phyloP scores from a whole-genome alignment of 202 grass and related monocot genomes.

The Setaria viridis region DNA sequence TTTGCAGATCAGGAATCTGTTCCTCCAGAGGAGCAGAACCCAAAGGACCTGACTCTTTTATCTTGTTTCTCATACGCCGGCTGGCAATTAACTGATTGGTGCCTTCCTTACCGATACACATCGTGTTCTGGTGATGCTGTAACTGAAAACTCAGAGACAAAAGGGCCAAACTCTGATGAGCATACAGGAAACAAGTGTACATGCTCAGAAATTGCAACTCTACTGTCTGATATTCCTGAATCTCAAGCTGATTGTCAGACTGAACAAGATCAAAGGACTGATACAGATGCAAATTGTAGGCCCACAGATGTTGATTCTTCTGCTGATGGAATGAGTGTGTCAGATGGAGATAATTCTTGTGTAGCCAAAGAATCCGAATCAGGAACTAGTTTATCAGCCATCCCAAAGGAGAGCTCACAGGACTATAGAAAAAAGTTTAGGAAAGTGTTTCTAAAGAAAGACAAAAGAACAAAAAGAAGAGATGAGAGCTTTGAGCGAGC shows the following conservation, averaged over 20 bases:
- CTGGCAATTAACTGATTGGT: constrained; percentile 97
- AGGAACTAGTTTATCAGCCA: constrained; percentile 54
- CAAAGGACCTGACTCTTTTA: constrained; percentile 84
- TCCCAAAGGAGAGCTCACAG: constrained; percentile 64
- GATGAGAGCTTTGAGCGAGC: constrained; percentile 85
- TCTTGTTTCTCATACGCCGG: constrained; percentile 77
- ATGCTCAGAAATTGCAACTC: constrained; percentile 27
- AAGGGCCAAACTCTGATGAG: constrained; percentile 45
- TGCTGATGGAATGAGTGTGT: constrained; percentile 54
- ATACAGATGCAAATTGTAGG: constrained; percentile 38
- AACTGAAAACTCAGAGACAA: constrained; percentile 33
- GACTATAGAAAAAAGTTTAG: constrained; percentile 78
- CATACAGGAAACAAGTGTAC: constrained; percentile 26
- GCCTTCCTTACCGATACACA: constrained; percentile 50
- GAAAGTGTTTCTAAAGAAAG: constrained; percentile 76
- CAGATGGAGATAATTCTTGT: constrained; percentile 51
- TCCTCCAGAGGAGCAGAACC: constrained; percentile 81
- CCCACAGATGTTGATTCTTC: constrained; percentile 35
- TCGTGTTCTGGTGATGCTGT: constrained; percentile 42
- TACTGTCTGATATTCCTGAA: constrained; percentile 46
- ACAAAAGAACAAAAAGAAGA: constrained; percentile 81
- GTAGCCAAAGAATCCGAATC: constrained; percentile 61
- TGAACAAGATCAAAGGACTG: constrained; percentile 31
- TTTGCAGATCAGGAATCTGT: constrained; percentile 64
- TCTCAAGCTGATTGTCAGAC: constrained; percentile 32